Conservation (phyloP, 1,139 yeast genomes). For the Saccharomyces hybrid region DNA sequence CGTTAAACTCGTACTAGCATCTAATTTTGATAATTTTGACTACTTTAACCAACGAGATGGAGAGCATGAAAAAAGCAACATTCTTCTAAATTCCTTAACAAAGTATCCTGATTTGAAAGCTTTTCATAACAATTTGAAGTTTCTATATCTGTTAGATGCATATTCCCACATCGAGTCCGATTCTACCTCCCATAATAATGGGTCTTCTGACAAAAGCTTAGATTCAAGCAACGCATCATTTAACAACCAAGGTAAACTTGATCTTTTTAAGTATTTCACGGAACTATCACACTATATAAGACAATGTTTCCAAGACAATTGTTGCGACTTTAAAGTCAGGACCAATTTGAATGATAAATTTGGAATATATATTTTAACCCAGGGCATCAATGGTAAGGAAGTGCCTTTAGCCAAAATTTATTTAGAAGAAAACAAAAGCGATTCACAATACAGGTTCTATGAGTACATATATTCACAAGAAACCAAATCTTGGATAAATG, state of each 20-base stretch:
- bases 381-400: neutral
- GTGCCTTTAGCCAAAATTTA: conserved; percentile 19
- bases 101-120: conserved; percentile 24
- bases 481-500: conserved; percentile 26
- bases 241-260: conserved; percentile 18
- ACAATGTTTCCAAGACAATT: conserved; percentile 16
- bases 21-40: conserved; percentile 31
- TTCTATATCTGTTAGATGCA: conserved; percentile 26
- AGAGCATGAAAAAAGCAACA: conserved; percentile 16
- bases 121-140: conserved; percentile 29
- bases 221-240: conserved; percentile 3
- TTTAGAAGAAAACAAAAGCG: conserved; percentile 17
- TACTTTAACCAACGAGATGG: conserved; percentile 19
- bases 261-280: conserved; percentile 29
- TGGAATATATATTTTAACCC: conserved; percentile 23
- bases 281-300: conserved; percentile 22
- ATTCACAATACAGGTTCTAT: conserved; percentile 20
- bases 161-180: conserved; percentile 27
- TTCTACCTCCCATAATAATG: conserved; percentile 9
- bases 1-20: conserved; percentile 32
- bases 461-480: conserved; percentile 24
- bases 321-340: conserved; percentile 13
- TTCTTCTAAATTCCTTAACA: conserved; percentile 26
- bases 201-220: conserved; percentile 3
- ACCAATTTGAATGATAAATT: conserved; percentile 25